Evolutionary conservation across 2,329 filamentous ascomycete species (phyloP), one percentile per base, ranked within the genome.

Genomic region (Trichoderma guizhouense): DNA sequence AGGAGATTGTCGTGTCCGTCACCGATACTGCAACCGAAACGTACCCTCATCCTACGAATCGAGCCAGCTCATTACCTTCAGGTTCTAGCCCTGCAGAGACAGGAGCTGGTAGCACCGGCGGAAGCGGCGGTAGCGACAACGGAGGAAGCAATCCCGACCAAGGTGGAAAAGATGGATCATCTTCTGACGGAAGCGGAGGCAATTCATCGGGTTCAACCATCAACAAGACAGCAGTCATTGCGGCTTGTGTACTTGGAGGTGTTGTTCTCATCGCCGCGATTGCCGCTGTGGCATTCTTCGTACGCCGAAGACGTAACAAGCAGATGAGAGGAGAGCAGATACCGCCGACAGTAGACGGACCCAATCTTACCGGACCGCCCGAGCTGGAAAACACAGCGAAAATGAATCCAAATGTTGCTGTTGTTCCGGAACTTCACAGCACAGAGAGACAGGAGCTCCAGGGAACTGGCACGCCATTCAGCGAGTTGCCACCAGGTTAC

Each of bases 1-100:
- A 79, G 26, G 75, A 84, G 51, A 80, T 83, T 1, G 79, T 84
- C 6, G 79, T 80, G 1, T 83, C 82, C 0, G 80, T 87, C 3
- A 81, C 79, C 3, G 81, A 83, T 18, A 84, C 85, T 1, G 75
- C 74, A 7, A 72, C 72, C 2, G 55, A 73, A 4, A 73, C 74
- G 2, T 76, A 67, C 11, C 62, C 71, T 3, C 74, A 74, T 57
- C 71, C 77, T 11, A 72, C 72, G 12, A 75, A 75, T 6, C 68
- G 74, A 1, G 73, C 70, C 24, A 74, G 71, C 8, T 61, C 74
- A 1, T 65, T 53, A n/a, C 30, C 68, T 8, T 36, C 34, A 36
- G 34, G 34, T 36, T 66, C 74, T 39, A 30, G 60, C 34, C 55
- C 72, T 73, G 72, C 74, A 58, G 11, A 64, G 28, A 30, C 73